Percentiles rank a stretch among this genome's conserved stretches.
phyloP scores from a whole-genome alignment of 176 grass and related monocot genomes.

The Ananas comosus region DNA sequence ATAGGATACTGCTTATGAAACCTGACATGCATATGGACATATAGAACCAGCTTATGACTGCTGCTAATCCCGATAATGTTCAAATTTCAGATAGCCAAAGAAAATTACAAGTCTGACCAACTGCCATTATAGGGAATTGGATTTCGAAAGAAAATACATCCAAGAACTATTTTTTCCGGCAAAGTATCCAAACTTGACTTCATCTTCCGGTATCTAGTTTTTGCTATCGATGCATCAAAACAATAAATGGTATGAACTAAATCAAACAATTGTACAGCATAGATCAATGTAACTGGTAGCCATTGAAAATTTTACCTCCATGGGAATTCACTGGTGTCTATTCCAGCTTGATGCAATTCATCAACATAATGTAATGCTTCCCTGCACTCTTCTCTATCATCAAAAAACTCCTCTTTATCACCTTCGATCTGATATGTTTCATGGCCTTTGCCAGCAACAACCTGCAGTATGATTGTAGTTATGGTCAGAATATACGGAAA shows the following conservation, averaged over 20 bases:
- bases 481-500: not conserved
- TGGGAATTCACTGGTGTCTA: conserved; percentile 97
- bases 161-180: no score
- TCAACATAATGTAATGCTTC: conserved; percentile 87
- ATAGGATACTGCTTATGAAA: no score
- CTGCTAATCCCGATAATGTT: no score
- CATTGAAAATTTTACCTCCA: conserved; percentile 58
- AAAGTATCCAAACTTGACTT: no score
- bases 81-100: no score
- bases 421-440: conserved; percentile 81
- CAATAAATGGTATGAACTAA: not conserved
- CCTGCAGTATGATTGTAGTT: conserved; percentile 32
- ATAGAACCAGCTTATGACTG: no score
- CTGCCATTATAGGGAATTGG: no score
- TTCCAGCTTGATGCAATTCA: conserved; percentile 82
- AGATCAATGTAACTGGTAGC: not conserved
- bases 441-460: conserved; percentile 89
- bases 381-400: conserved; percentile 96
- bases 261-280: not conserved
- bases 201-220: no score
- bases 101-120: no score
- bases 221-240: no score
- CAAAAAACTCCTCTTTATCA: conserved; percentile 81
- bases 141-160: no score
- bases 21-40: no score